Evolutionary conservation across 2,329 filamentous ascomycete genomes (phyloP).

Genomic region (Trichophyton simii): DNA sequence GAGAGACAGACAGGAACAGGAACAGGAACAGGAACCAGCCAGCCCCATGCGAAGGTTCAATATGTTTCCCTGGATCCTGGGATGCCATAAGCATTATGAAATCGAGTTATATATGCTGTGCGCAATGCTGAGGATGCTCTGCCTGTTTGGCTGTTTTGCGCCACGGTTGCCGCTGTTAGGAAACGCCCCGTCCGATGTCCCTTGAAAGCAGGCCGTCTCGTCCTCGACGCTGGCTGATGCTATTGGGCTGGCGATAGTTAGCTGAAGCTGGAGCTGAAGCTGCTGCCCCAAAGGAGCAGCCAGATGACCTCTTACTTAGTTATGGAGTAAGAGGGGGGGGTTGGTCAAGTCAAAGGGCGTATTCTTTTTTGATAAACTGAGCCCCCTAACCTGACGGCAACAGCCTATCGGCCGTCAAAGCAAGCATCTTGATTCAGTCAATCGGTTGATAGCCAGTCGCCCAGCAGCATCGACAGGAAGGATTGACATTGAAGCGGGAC

Average conservation of each 20-base stretch:
- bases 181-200: not conserved
- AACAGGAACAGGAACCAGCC: not conserved
- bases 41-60: not conserved
- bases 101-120: constrained; percentile 2
- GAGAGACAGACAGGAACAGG: not conserved
- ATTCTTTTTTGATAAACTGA: not conserved
- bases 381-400: not conserved
- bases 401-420: not conserved
- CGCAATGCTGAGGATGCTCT: not conserved
- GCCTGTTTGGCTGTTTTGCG: not conserved
- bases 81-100: not conserved
- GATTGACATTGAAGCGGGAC: not conserved
- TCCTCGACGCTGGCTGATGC: not conserved
- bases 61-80: not conserved
- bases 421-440: no score
- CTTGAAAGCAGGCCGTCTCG: not conserved
- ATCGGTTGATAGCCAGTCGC: no score
- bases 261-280: not conserved
- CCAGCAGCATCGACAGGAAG: not conserved
- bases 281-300: not conserved
- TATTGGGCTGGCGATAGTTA: not conserved
- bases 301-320: not conserved
- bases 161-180: not conserved
- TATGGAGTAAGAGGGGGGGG: not conserved
- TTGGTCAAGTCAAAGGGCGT: not conserved